Conservation (phyloP, 2,329 filamentous ascomycete genomes). For the Chaetomium globosum region DNA sequence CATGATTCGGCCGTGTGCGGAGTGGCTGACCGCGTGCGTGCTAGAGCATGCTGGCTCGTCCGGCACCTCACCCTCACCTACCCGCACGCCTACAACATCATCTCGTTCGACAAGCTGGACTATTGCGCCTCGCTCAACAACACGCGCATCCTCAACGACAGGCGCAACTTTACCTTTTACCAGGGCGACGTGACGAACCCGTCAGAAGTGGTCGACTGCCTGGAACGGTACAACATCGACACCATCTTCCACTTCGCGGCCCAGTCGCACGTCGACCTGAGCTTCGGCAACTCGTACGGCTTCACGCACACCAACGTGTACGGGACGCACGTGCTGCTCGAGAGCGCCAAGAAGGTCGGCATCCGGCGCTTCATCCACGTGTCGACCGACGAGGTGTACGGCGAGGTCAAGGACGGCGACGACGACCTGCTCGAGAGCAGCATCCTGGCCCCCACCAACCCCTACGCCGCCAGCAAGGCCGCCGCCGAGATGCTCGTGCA, state of each 20-base stretch:
- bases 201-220: slow-evolving; percentile 68
- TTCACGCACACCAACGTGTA: slow-evolving; percentile 83
- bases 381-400: slow-evolving; percentile 84
- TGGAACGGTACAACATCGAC: slow-evolving; percentile 73
- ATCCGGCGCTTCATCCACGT: slow-evolving; percentile 78
- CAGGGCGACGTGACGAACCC: slow-evolving; percentile 77
- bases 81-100: slow-evolving; percentile 71
- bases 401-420: slow-evolving; percentile 72
- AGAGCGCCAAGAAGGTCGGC: slow-evolving; percentile 71
- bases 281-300: slow-evolving; percentile 78
- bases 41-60: slow-evolving; percentile 78
- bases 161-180: slow-evolving; percentile 76
- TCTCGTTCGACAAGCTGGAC: slow-evolving; percentile 84
- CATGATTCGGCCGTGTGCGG: not conserved
- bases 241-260: slow-evolving; percentile 83
- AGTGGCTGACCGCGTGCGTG: slow-evolving; percentile 17
- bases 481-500: slow-evolving; percentile 85
- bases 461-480: slow-evolving; percentile 78
- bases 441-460: slow-evolving; percentile 77
- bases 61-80: slow-evolving; percentile 77
- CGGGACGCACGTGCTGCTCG: slow-evolving; percentile 79
- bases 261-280: slow-evolving; percentile 81
- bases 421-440: slow-evolving; percentile 73
- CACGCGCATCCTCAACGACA: slow-evolving; percentile 67
- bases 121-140: slow-evolving; percentile 83